These are phyloP conservation scores for Colletotrichum filicis DNA, from an alignment of 2,329 filamentous ascomycete genomes.

Conservation along the genomic window DNA sequence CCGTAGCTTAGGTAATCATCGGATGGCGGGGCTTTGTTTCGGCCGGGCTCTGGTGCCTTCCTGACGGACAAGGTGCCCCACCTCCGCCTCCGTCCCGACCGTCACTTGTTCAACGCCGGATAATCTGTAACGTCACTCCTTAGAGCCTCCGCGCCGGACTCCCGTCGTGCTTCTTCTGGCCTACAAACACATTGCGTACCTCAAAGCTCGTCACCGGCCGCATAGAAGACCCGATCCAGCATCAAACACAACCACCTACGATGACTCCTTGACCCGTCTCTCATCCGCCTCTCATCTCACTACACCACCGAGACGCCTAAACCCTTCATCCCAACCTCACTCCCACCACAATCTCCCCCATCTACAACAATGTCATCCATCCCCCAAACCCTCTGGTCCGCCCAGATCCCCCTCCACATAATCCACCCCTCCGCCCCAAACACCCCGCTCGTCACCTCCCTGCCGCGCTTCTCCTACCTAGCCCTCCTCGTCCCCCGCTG, in stretches of 20 bases:
- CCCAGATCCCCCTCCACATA: conserved; percentile 65
- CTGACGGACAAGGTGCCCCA: background rate
- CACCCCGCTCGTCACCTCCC: conserved; percentile 62
- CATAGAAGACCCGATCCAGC: background rate
- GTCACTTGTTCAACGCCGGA: conserved; percentile 16
- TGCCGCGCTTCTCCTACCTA: conserved; percentile 70
- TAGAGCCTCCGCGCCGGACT: background rate
- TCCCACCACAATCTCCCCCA: background rate
- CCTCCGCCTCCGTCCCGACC: conserved; percentile 21
- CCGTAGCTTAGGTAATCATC: background rate
- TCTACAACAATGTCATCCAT: conserved; percentile 40
- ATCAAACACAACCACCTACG: background rate
- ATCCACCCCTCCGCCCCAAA: conserved; percentile 59
- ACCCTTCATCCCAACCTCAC: background rate
- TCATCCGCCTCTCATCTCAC: background rate
- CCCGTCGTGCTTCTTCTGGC: too few species aligned
- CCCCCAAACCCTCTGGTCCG: conserved; percentile 63
- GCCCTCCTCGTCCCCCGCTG: conserved; percentile 67
- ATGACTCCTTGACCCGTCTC: conserved; percentile 11
- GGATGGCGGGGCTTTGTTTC: conserved; percentile 15
- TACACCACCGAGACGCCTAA: background rate
- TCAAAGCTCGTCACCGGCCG: too few species aligned
- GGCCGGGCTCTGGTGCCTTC: conserved; percentile 1
- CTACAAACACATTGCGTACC: background rate
- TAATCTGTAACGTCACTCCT: conserved; percentile 8